Percentiles rank a stretch among this genome's conserved stretches.
Conservation (phyloP, 441 rosid genomes). For the Gossypium davidsonii region DNA sequence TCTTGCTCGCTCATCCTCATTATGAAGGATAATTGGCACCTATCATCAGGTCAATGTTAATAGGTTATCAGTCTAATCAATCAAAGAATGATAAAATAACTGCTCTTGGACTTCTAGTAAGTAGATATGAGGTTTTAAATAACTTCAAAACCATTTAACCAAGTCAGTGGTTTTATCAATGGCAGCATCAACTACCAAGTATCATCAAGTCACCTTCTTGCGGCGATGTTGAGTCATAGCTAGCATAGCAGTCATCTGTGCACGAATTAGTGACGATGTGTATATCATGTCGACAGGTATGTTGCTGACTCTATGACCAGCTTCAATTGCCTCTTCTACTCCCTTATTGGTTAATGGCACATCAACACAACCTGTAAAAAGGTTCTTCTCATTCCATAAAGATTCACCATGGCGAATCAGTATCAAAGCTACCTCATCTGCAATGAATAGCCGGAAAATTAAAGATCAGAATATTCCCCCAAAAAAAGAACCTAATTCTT, state of each 20-base stretch:
- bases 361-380: slow-evolving; percentile 94
- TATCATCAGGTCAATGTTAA: slow-evolving; percentile 19
- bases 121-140: not conserved
- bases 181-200: not conserved
- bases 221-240: slow-evolving; percentile 97
- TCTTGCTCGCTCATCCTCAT: slow-evolving; percentile 69
- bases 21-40: slow-evolving; percentile 81
- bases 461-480: not conserved
- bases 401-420: slow-evolving; percentile 93
- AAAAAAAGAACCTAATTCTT: not conserved
- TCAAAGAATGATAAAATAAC: not conserved
- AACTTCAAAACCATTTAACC: not conserved
- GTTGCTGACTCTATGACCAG: slow-evolving; percentile 87
- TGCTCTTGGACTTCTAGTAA: not conserved
- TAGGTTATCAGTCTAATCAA: not conserved
- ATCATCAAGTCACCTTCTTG: slow-evolving; percentile 53
- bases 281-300: slow-evolving; percentile 90
- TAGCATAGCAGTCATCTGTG: slow-evolving; percentile 98
- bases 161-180: not conserved
- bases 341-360: slow-evolving; percentile 92
- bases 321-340: slow-evolving; percentile 92
- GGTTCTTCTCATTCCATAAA: slow-evolving; percentile 94
- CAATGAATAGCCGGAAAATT: slow-evolving; percentile 6
- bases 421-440: slow-evolving; percentile 85
- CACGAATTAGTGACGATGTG: slow-evolving; percentile 86